Percentiles rank a stretch among this genome's conserved stretches.
These are phyloP conservation scores for Populus ilicifolia DNA, from an alignment of 345 rosid species.

Conservation along the genomic window DNA sequence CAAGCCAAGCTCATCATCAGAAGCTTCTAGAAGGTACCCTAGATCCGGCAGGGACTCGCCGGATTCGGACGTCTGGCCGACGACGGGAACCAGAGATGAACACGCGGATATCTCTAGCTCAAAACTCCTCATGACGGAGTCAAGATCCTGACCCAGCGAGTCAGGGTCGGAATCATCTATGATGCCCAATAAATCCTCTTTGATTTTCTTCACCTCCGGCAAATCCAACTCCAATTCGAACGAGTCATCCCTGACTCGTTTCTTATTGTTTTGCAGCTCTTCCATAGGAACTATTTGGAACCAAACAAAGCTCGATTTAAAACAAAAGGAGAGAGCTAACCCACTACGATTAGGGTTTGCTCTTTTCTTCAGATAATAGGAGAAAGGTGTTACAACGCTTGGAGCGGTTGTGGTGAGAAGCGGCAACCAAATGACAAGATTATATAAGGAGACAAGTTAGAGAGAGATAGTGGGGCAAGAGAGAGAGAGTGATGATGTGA, in stretches of 20 bases:
- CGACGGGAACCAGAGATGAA: conserved; percentile 3
- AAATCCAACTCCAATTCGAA: conserved; percentile 26
- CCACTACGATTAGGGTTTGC: conserved; percentile 3
- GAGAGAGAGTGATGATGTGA: conserved; percentile 19
- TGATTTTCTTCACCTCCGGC: conserved; percentile 43
- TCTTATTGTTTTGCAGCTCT: conserved; percentile 22
- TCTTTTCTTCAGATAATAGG: not conserved
- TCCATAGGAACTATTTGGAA: conserved; percentile 23
- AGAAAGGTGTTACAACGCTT: not conserved
- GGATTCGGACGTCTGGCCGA: conserved; percentile 36
- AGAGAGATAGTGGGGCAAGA: conserved; percentile 23
- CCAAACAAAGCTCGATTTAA: fast-evolving
- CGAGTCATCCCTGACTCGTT: conserved; percentile 46
- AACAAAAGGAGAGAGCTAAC: not conserved
- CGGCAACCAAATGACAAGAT: conserved; percentile 27
- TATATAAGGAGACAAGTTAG: conserved; percentile 43
- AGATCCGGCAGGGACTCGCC: conserved; percentile 33
- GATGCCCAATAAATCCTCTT: conserved; percentile 37
- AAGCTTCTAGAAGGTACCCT: conserved; percentile 25
- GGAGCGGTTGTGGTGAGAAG: conserved; percentile 23
- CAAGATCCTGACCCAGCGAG: conserved; percentile 19
- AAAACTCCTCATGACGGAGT: conserved; percentile 28
- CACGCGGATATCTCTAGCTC: conserved; percentile 18
- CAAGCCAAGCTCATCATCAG: conserved; percentile 29
- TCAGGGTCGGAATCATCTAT: conserved; percentile 20